Conservation (phyloP, 73 alveolate genomes). For the Blepharisma japonicum region DNA sequence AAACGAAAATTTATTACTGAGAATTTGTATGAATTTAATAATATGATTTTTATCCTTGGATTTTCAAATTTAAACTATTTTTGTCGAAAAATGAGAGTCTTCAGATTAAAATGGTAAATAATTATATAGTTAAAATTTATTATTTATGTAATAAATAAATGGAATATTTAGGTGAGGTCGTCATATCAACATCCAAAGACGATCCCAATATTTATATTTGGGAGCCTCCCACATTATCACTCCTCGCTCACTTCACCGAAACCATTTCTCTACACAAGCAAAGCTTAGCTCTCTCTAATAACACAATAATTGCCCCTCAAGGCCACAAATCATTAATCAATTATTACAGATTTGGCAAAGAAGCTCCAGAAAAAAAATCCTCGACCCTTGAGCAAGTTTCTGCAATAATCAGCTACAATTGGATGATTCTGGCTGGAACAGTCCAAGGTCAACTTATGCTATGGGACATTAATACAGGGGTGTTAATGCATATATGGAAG, state of each 20-base stretch:
- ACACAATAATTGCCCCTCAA: constrained; percentile 6
- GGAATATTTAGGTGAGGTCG: too few species aligned
- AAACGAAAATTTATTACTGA: too few species aligned
- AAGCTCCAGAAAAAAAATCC: constrained; percentile 17
- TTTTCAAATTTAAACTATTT: too few species aligned
- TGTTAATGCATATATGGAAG: background rate
- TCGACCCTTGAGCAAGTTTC: background rate
- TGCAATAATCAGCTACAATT: background rate
- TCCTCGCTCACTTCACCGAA: constrained; percentile 10
- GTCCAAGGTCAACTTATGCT: background rate
- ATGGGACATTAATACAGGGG: constrained; percentile 9
- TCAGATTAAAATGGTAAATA: too few species aligned
- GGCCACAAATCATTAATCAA: background rate
- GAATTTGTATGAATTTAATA: too few species aligned
- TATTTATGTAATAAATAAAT: too few species aligned
- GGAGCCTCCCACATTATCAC: constrained; percentile 22
- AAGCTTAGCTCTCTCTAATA: background rate
- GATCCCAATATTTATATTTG: background rate
- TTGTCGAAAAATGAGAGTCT: too few species aligned
- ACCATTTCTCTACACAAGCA: constrained; percentile 9
- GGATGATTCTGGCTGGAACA: background rate
- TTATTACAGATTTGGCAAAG: constrained; percentile 25
- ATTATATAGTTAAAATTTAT: too few species aligned
- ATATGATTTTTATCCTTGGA: too few species aligned
- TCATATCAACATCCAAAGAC: too few species aligned